These are phyloP conservation scores for Apiotrichum montevideense DNA, from an alignment of 1,284 basidiomycete species.

Conservation along the genomic window DNA sequence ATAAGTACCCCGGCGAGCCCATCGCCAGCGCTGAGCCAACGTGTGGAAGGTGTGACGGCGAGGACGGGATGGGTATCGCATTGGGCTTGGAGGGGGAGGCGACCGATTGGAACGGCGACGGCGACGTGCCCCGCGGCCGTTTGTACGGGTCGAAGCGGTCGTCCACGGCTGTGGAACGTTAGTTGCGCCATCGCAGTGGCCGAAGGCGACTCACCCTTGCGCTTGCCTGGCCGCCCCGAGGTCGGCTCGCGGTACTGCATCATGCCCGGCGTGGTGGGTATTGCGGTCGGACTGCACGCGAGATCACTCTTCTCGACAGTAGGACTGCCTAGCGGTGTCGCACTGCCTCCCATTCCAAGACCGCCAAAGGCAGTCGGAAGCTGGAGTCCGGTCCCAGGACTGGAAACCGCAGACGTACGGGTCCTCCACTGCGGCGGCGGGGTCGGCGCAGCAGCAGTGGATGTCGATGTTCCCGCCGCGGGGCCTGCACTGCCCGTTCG, in stretches of 20 bases:
- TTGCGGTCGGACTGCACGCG: conserved; percentile 3
- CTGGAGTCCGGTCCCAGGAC: conserved; percentile 28
- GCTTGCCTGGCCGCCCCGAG: conserved; percentile 34
- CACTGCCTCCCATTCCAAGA: conserved; percentile 29
- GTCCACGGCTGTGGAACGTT: conserved; percentile 22
- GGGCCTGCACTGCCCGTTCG: background rate
- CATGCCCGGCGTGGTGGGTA: conserved; percentile 24
- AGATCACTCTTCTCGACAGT: conserved; percentile 38
- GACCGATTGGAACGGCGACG: conserved; percentile 23
- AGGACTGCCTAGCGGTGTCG: conserved; percentile 37
- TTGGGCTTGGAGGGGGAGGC: conserved; percentile 31
- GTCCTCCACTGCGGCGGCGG: background rate
- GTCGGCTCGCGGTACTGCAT: conserved; percentile 44
- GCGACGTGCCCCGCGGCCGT: conserved; percentile 38
- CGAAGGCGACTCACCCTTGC: conserved; percentile 31
- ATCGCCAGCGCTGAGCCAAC: conserved; percentile 24
- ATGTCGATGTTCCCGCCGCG: no score
- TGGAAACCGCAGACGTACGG: background rate
- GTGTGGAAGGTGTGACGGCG: conserved; percentile 29
- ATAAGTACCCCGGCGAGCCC: conserved; percentile 12
- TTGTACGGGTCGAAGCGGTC: conserved; percentile 46
- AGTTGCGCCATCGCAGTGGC: background rate
- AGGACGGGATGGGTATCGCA: conserved; percentile 35
- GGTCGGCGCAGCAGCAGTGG: background rate
- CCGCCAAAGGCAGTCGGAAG: conserved; percentile 37